Evolutionary conservation across 352 stramenopile species (phyloP).

Genomic region (Phytopythium aichiense): DNA sequence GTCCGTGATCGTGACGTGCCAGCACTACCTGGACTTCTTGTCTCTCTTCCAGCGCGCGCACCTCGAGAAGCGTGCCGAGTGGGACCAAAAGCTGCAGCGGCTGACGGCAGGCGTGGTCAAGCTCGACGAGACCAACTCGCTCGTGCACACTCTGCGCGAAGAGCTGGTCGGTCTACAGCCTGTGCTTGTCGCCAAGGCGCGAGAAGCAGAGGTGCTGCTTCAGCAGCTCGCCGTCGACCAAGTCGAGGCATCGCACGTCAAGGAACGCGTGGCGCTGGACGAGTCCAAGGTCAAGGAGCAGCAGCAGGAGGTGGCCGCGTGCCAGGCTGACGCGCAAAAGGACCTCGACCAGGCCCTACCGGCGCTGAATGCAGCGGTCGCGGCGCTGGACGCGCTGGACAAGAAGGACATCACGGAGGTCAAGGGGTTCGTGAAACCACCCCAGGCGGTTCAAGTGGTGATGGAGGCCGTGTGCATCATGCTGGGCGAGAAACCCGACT

Average conservation of each 20-base stretch:
- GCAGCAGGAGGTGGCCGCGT: slow-evolving; percentile 51
- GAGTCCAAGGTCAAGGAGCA: slow-evolving; percentile 64
- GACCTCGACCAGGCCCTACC: slow-evolving; percentile 73
- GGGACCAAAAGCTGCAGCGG: slow-evolving; percentile 48
- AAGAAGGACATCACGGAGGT: slow-evolving; percentile 88
- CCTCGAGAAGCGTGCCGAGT: slow-evolving; percentile 31
- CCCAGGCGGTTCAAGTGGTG: slow-evolving; percentile 76
- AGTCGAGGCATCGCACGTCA: slow-evolving; percentile 39
- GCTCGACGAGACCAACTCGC: slow-evolving; percentile 64
- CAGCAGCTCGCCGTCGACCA: slow-evolving; percentile 62
- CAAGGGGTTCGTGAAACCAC: slow-evolving; percentile 83
- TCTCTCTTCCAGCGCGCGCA: slow-evolving; percentile 81
- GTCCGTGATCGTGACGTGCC: slow-evolving; percentile 64
- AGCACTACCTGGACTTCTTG: slow-evolving; percentile 91
- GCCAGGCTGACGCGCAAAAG: slow-evolving; percentile 66
- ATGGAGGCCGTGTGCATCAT: slow-evolving; percentile 90
- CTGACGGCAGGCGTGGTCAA: slow-evolving; percentile 65
- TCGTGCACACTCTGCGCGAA: slow-evolving; percentile 56
- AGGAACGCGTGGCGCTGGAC: slow-evolving; percentile 47
- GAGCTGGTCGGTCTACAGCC: slow-evolving; percentile 87
- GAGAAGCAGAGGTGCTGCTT: slow-evolving; percentile 59
- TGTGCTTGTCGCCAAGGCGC: slow-evolving; percentile 49
- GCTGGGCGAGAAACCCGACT: slow-evolving; percentile 78
- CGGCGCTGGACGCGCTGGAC: slow-evolving; percentile 74
- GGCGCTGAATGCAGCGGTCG: slow-evolving; percentile 67